phyloP scores from a whole-genome alignment of 2,329 filamentous ascomycete species.

The Didymella arachidicola region DNA sequence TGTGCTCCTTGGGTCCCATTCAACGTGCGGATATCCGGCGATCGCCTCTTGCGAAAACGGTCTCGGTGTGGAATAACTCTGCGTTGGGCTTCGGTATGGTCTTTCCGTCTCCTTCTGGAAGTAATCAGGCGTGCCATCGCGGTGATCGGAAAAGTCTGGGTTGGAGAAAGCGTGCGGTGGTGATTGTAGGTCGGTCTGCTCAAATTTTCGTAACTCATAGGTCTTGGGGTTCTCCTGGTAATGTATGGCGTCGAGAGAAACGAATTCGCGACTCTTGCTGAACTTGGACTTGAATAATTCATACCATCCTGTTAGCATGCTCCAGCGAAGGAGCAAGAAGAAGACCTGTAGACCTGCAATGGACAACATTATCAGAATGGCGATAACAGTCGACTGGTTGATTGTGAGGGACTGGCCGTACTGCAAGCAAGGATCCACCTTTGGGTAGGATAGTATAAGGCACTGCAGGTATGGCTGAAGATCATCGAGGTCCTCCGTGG shows the following conservation, averaged over 20 bases:
- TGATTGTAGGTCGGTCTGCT: constrained; percentile 32
- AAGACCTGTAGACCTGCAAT: constrained; percentile 86
- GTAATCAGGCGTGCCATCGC: constrained; percentile 46
- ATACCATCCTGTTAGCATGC: constrained; percentile 86
- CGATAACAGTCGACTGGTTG: constrained; percentile 77
- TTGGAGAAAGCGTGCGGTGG: constrained; percentile 41
- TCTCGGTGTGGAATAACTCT: constrained; percentile 55
- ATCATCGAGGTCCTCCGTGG: constrained; percentile 63
- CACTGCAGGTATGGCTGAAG: constrained; percentile 75
- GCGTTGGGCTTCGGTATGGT: constrained; percentile 48
- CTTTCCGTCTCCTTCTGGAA: constrained; percentile 49
- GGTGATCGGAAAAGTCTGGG: constrained; percentile 31
- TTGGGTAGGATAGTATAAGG: constrained; percentile 63
- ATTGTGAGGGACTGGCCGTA: constrained; percentile 70
- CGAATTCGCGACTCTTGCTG: constrained; percentile 76
- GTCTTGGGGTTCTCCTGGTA: constrained; percentile 43
- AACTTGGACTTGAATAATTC: constrained; percentile 65
- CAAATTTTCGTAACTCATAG: constrained; percentile 49
- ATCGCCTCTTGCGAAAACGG: constrained; percentile 42
- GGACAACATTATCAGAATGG: constrained; percentile 82
- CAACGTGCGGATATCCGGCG: constrained; percentile 29
- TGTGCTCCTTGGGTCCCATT: constrained; percentile 49
- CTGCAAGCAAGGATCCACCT: constrained; percentile 72
- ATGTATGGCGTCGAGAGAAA: constrained; percentile 78
- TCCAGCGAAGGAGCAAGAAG: constrained; percentile 79